These are phyloP conservation scores for Wickerhamiella lipophila DNA, from an alignment of 805 yeast genomes.

Conservation along the genomic window DNA sequence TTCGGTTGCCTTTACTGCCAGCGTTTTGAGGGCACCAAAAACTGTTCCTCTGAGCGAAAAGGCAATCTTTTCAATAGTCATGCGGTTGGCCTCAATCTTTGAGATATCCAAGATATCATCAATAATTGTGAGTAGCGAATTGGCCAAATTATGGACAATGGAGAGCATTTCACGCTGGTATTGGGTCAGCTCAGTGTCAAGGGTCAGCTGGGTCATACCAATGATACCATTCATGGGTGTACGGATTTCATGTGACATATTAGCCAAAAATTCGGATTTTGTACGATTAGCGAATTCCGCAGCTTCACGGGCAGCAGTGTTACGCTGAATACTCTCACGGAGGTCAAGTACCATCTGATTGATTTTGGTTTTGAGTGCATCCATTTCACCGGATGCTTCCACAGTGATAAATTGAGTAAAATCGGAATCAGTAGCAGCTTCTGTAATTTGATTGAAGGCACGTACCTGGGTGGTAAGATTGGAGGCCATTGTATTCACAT, in stretches of 20 bases:
- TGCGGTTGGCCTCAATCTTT: conserved; percentile 83
- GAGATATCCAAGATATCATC: conserved; percentile 88
- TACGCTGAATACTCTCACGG: conserved; percentile 80
- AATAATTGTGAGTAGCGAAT: conserved; percentile 70
- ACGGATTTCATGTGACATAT: conserved; percentile 77
- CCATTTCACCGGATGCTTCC: conserved; percentile 87
- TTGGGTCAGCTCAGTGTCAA: conserved; percentile 80
- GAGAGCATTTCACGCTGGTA: conserved; percentile 86
- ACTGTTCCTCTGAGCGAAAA: conserved; percentile 77
- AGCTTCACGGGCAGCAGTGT: conserved; percentile 88
- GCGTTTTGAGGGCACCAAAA: conserved; percentile 77
- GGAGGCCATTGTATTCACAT: conserved; percentile 90
- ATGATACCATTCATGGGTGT: conserved; percentile 90
- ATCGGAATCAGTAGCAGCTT: conserved; percentile 90
- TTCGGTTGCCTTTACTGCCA: conserved; percentile 82
- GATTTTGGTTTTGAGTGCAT: conserved; percentile 39
- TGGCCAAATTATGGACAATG: conserved; percentile 78
- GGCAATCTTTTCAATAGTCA: conserved; percentile 85
- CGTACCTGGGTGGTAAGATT: conserved; percentile 83
- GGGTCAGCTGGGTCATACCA: conserved; percentile 82
- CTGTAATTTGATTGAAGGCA: conserved; percentile 86
- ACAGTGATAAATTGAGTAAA: conserved; percentile 82
- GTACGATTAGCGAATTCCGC: conserved; percentile 85
- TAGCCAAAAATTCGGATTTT: conserved; percentile 80
- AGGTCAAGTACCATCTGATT: conserved; percentile 77